Evolutionary conservation across 2,329 filamentous ascomycete genomes (phyloP).

Genomic region (Calycina marina): DNA sequence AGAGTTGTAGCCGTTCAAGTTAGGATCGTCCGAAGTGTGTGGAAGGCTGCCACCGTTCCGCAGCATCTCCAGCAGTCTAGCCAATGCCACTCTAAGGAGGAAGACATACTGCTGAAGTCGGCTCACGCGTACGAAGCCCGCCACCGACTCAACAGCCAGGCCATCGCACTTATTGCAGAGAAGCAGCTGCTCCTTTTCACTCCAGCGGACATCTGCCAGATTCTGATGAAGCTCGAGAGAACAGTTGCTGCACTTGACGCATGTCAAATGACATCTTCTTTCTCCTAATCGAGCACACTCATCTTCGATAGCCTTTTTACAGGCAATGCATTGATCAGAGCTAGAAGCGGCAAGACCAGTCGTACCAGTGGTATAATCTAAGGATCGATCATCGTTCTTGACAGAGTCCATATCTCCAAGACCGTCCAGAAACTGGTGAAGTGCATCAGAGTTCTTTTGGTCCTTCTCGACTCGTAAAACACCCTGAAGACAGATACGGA

Average conservation of each 20-base stretch:
- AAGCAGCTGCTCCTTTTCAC: constrained; percentile 49
- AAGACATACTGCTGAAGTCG: constrained; percentile 93
- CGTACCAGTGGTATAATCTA: constrained; percentile 52
- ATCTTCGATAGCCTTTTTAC: constrained; percentile 82
- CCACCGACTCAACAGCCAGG: constrained; percentile 36
- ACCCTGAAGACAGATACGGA: constrained; percentile 90
- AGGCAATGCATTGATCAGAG: constrained; percentile 73
- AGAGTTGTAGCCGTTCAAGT: constrained; percentile 49
- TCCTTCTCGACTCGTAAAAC: constrained; percentile 85
- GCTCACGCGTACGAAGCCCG: constrained; percentile 60
- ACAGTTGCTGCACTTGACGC: constrained; percentile 59
- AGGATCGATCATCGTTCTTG: constrained; percentile 53
- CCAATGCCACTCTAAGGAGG: constrained; percentile 78
- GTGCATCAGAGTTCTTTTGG: constrained; percentile 53
- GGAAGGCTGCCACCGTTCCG: constrained; percentile 71
- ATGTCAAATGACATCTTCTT: constrained; percentile 70
- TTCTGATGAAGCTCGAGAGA: constrained; percentile 55
- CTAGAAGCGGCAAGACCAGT: constrained; percentile 55
- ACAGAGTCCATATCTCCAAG: constrained; percentile 70
- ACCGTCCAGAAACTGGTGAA: constrained; percentile 73
- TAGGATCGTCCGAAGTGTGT: constrained; percentile 58
- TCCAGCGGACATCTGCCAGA: constrained; percentile 57
- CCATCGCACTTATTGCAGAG: constrained; percentile 56
- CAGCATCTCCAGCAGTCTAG: constrained; percentile 74
- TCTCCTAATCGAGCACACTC: constrained; percentile 69